Conservation (phyloP, 495 filamentous ascomycete species). For the Podospora bellae-mahoneyi region DNA sequence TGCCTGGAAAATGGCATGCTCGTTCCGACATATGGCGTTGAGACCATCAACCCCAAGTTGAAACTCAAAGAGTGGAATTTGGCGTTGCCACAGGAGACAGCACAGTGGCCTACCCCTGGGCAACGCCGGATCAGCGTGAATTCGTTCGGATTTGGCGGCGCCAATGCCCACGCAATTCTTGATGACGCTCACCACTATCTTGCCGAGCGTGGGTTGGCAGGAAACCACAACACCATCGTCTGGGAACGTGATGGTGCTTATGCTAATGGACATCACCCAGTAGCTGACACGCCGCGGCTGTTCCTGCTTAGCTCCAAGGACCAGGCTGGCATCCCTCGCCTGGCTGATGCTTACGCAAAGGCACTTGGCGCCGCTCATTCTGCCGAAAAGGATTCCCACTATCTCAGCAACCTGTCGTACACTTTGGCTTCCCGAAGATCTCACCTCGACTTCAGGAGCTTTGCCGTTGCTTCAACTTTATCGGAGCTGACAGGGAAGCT, state of each 20-base stretch:
- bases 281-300: background rate
- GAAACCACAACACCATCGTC: constrained; percentile 10
- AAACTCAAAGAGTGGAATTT: constrained; percentile 40
- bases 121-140: constrained; percentile 30
- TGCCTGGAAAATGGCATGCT: constrained; percentile 52
- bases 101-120: constrained; percentile 11
- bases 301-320: constrained; percentile 3
- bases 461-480: background rate
- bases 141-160: constrained; percentile 46
- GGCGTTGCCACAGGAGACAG: constrained; percentile 26
- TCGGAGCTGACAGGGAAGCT: background rate
- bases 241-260: background rate
- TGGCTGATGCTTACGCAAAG: background rate
- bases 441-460: constrained; percentile 17
- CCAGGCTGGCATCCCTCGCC: background rate
- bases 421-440: constrained; percentile 34
- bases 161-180: constrained; percentile 42
- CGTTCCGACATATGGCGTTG: constrained; percentile 40
- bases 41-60: constrained; percentile 40
- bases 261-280: too few species aligned
- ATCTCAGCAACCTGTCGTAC: constrained; percentile 25
- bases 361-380: background rate
- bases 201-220: background rate
- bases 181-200: constrained; percentile 34
- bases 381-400: constrained; percentile 12